Evolutionary conservation across 768 basidiomycete species (phyloP).

Genomic region (Tricholomella constricta): DNA sequence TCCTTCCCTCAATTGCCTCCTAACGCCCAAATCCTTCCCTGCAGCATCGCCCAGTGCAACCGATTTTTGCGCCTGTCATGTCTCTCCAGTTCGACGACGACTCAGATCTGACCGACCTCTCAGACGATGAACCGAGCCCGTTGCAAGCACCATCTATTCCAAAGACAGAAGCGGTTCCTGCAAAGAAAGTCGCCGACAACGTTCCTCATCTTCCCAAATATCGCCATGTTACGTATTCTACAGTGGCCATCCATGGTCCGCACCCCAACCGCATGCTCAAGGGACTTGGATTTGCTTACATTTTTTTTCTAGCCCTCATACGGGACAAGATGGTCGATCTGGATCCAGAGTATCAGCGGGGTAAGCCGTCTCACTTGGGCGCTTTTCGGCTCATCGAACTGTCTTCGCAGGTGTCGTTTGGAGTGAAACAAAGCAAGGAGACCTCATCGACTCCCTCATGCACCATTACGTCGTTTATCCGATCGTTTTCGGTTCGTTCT

Average conservation of each 20-base stretch:
- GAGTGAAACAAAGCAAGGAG: conserved; percentile 59
- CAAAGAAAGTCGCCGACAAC: conserved; percentile 25
- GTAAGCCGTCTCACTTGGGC: conserved; percentile 30
- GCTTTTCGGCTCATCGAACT: neutral
- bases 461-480: conserved; percentile 69
- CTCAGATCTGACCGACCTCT: conserved; percentile 52
- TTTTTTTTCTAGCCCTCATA: conserved; percentile 46
- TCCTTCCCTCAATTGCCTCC: neutral
- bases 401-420: conserved; percentile 57
- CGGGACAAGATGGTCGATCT: conserved; percentile 49
- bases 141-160: conserved; percentile 19
- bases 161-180: neutral
- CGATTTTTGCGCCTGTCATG: neutral
- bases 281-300: no score
- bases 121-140: conserved; percentile 36
- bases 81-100: conserved; percentile 29
- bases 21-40: no score
- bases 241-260: conserved; percentile 31
- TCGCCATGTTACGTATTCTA: conserved; percentile 42
- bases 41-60: neutral
- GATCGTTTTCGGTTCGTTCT: conserved; percentile 58
- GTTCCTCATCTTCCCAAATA: conserved; percentile 35
- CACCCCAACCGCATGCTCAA: no score
- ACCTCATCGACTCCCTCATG: conserved; percentile 64
- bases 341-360: conserved; percentile 68